Percentiles rank a stretch among this genome's conserved stretches.
Conservation (phyloP, 352 stramenopile species). For the Blastocystis sp. region DNA sequence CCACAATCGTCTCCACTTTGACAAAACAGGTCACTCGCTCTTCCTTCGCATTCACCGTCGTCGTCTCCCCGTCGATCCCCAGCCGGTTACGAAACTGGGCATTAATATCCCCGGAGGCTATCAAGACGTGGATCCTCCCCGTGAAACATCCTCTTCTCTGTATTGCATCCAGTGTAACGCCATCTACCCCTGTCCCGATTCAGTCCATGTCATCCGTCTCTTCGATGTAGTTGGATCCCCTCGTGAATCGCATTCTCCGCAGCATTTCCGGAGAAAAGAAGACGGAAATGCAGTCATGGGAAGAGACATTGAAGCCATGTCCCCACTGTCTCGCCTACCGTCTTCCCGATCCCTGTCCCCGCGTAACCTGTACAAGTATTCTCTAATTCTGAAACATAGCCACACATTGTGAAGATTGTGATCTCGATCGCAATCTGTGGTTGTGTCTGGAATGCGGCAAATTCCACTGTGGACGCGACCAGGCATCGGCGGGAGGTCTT, state of each 20-base stretch:
- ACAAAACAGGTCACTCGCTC: constrained; percentile 41
- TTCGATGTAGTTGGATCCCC: background rate
- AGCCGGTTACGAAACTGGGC: background rate
- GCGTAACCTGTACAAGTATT: too few species aligned
- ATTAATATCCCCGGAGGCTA: background rate
- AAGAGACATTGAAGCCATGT: constrained; percentile 36
- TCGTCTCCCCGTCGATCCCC: background rate
- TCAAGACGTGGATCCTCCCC: too few species aligned
- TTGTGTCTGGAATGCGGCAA: constrained; percentile 85
- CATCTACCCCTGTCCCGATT: background rate
- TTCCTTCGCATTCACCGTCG: constrained; percentile 19
- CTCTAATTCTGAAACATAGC: too few species aligned
- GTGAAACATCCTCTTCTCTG: background rate
- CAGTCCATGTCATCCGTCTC: background rate
- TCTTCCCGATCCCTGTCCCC: background rate
- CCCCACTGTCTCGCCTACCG: background rate
- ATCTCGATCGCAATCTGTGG: constrained; percentile 94
- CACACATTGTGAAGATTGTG: constrained; percentile 81
- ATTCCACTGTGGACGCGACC: constrained; percentile 63
- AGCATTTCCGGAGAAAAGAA: constrained; percentile 6
- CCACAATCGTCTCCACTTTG: background rate
- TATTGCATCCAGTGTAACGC: background rate
- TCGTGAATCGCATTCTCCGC: background rate
- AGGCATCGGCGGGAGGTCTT: constrained; percentile 67
- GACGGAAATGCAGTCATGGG: constrained; percentile 24